A percentile compares a stretch with the other conserved stretches of the same genome.
Evolutionary conservation across 305 asterid species (phyloP).

Genomic region (Rubia tinctorum): DNA sequence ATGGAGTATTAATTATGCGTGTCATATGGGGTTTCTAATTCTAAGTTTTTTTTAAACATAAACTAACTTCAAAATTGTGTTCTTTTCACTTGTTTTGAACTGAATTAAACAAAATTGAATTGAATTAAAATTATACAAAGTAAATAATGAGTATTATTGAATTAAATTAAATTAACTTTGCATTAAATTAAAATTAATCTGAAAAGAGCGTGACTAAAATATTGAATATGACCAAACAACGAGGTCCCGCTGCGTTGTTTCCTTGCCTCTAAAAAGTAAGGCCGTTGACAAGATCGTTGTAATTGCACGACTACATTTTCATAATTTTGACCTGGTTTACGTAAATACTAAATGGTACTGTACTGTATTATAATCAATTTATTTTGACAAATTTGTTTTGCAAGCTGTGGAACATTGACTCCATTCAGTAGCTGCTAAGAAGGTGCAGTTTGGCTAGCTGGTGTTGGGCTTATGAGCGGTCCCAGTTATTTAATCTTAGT

Average conservation of each 20-base stretch:
- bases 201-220: background rate
- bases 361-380: slow-evolving; percentile 3
- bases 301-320: background rate
- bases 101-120: too few relatives aligned
- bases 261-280: background rate
- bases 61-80: too few relatives aligned
- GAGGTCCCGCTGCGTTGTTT: background rate
- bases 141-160: too few relatives aligned
- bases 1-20: too few relatives aligned
- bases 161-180: too few relatives aligned
- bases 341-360: background rate
- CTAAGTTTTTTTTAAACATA: too few relatives aligned
- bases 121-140: too few relatives aligned
- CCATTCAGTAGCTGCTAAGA: background rate
- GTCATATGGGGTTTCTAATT: too few relatives aligned
- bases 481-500: background rate
- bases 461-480: background rate
- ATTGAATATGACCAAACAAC: background rate
- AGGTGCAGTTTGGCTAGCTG: background rate
- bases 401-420: slow-evolving; percentile 1
- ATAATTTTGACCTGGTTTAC: background rate
- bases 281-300: background rate
- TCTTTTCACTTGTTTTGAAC: too few relatives aligned
- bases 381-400: background rate
- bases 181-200: too few relatives aligned